Conservation (phyloP, 2,329 filamentous ascomycete genomes). For the Verticillium longisporum region DNA sequence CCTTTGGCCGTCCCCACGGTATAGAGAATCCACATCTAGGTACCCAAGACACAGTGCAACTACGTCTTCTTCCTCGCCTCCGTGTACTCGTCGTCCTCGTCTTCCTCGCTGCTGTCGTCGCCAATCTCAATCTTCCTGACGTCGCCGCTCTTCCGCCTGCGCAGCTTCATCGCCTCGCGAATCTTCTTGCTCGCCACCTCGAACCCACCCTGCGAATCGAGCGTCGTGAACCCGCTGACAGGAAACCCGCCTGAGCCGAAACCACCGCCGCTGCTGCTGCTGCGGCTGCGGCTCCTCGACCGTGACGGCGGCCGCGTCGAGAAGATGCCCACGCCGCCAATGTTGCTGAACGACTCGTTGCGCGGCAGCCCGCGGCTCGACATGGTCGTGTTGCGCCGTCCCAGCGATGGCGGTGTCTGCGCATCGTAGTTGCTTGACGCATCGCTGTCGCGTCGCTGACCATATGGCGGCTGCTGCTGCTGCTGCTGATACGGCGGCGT, state of each 20-base stretch:
- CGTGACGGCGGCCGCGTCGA: constrained; percentile 80
- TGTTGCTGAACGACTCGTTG: constrained; percentile 91
- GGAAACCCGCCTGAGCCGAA: constrained; percentile 56
- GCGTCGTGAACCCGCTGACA: constrained; percentile 61
- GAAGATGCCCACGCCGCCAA: constrained; percentile 83
- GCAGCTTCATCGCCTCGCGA: constrained; percentile 69
- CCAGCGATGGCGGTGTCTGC: constrained; percentile 31
- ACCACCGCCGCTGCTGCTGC: constrained; percentile 59
- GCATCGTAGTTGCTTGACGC: constrained; percentile 33
- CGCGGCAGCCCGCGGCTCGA: constrained; percentile 58
- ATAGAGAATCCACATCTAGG: background rate
- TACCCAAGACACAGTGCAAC: background rate
- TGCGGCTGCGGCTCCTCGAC: constrained; percentile 62
- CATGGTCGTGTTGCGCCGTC: constrained; percentile 43
- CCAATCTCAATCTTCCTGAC: constrained; percentile 14
- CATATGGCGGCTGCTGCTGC: no score
- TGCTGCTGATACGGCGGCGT: constrained; percentile 4
- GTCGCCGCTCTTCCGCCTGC: constrained; percentile 44
- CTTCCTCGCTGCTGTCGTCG: constrained; percentile 25
- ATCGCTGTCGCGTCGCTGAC: constrained; percentile 39
- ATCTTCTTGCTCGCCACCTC: constrained; percentile 82
- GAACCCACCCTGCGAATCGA: constrained; percentile 64
- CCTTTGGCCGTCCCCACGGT: no score
- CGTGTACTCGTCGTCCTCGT: constrained; percentile 34
- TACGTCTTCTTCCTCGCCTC: constrained; percentile 32